Percentiles rank a stretch among this genome's conserved stretches.
These are phyloP conservation scores for Austroboletus eburneus DNA, from an alignment of 768 basidiomycete genomes.

Conservation along the genomic window DNA sequence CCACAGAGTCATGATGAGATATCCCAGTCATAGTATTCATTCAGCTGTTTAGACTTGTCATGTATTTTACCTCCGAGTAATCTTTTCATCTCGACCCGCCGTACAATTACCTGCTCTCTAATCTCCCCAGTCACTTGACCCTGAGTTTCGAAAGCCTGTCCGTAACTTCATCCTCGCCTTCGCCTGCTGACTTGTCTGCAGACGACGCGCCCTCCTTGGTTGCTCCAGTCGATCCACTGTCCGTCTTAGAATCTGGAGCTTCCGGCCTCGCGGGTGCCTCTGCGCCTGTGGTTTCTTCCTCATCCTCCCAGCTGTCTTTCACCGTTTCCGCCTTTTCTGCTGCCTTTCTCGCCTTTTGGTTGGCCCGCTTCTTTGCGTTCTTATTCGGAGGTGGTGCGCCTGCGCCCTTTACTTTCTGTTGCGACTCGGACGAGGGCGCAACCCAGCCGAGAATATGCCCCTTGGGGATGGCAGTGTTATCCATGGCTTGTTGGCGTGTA, in stretches of 20 bases:
- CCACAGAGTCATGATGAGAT: too few species aligned
- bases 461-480: slow-evolving; percentile 59
- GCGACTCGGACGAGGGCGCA: slow-evolving; percentile 46
- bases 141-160: slow-evolving; percentile 55
- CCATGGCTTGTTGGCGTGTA: slow-evolving; percentile 69
- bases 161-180: slow-evolving; percentile 35
- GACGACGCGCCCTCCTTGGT: slow-evolving; percentile 22
- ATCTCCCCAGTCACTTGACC: slow-evolving; percentile 53
- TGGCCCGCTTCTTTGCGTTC: slow-evolving; percentile 79
- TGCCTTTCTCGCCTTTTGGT: slow-evolving; percentile 66
- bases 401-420: slow-evolving; percentile 26
- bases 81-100: neutral
- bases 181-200: slow-evolving; percentile 1
- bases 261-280: slow-evolving; percentile 5
- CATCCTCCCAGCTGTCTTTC: slow-evolving; percentile 79
- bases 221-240: slow-evolving; percentile 5
- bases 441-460: slow-evolving; percentile 84
- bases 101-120: neutral
- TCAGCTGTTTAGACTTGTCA: neutral
- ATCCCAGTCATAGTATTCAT: neutral
- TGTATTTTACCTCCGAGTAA: slow-evolving; percentile 18
- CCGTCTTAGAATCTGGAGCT: slow-evolving; percentile 25
- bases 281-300: slow-evolving; percentile 40
- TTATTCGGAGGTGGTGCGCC: slow-evolving; percentile 52
- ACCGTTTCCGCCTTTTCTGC: slow-evolving; percentile 52